A percentile compares a stretch with the other conserved stretches of the same genome.
Evolutionary conservation across 495 filamentous ascomycete species (phyloP).

Genomic region (Emericellopsis terricola): DNA sequence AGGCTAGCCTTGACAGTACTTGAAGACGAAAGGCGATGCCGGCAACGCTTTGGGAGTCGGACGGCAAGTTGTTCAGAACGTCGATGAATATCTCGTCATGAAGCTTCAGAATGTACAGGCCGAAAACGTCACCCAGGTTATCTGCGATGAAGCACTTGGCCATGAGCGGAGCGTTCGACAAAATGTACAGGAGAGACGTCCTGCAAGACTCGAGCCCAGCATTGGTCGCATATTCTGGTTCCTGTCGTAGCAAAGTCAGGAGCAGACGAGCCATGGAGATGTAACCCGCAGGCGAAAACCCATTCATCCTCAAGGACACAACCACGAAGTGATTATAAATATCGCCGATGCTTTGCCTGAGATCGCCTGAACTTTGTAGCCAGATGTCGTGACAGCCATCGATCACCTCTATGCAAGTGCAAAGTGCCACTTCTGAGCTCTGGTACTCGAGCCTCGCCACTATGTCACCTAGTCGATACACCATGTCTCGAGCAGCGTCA

Average conservation of each 20-base stretch:
- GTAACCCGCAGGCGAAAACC: constrained; percentile 49
- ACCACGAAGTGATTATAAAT: constrained; percentile 70
- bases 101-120: constrained; percentile 53
- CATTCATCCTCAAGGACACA: constrained; percentile 38
- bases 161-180: constrained; percentile 44
- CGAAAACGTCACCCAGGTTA: constrained; percentile 56
- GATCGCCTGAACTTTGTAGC: constrained; percentile 31
- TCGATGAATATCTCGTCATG: constrained; percentile 74
- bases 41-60: constrained; percentile 50
- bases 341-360: constrained; percentile 44
- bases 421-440: constrained; percentile 59
- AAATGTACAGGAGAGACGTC: constrained; percentile 54
- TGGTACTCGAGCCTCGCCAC: constrained; percentile 45
- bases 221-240: constrained; percentile 40
- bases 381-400: constrained; percentile 44
- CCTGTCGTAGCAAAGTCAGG: constrained; percentile 42
- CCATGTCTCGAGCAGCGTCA: constrained; percentile 22
- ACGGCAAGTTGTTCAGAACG: constrained; percentile 52
- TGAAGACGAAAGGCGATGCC: constrained; percentile 74
- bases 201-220: constrained; percentile 45
- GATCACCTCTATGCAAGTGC: constrained; percentile 53
- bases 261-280: constrained; percentile 48
- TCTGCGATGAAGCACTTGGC: constrained; percentile 61
- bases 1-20: constrained; percentile 54
- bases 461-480: constrained; percentile 32